Percentiles rank a stretch among this genome's conserved stretches.
phyloP scores from a whole-genome alignment of 2,329 filamentous ascomycete species.

The Elsinoe ampelina region DNA sequence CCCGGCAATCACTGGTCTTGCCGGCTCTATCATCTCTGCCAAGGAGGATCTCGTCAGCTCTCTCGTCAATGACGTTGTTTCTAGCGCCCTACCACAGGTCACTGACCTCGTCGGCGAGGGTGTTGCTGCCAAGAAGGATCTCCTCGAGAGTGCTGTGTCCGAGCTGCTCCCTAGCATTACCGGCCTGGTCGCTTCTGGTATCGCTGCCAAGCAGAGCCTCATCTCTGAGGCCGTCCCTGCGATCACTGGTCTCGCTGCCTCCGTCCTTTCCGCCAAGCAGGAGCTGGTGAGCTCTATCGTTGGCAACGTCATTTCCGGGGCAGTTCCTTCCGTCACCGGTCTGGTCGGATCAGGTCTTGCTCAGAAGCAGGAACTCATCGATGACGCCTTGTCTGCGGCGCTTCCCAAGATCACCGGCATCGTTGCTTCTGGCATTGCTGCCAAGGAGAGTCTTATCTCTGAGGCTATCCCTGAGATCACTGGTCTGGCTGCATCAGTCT shows the following conservation, averaged over 20 bases:
- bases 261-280: neutral
- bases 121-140: neutral
- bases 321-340: neutral
- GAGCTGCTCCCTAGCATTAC: neutral
- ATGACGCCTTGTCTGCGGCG: neutral
- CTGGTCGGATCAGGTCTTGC: neutral
- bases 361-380: neutral
- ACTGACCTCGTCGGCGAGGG: neutral
- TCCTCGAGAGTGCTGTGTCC: neutral
- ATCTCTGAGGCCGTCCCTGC: neutral
- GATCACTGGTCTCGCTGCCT: neutral
- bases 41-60: neutral
- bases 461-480: neutral
- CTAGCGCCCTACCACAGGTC: neutral
- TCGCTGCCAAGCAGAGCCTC: constrained; percentile 1
- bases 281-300: neutral
- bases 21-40: neutral
- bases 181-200: neutral
- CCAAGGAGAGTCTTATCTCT: neutral
- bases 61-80: constrained; percentile 1
- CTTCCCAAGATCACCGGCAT: neutral
- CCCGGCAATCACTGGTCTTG: constrained; percentile 2
- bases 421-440: neutral
- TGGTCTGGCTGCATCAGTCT: neutral
- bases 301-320: neutral